Conservation (phyloP, 1,284 basidiomycete species). For the Cryptococcus sp. region DNA sequence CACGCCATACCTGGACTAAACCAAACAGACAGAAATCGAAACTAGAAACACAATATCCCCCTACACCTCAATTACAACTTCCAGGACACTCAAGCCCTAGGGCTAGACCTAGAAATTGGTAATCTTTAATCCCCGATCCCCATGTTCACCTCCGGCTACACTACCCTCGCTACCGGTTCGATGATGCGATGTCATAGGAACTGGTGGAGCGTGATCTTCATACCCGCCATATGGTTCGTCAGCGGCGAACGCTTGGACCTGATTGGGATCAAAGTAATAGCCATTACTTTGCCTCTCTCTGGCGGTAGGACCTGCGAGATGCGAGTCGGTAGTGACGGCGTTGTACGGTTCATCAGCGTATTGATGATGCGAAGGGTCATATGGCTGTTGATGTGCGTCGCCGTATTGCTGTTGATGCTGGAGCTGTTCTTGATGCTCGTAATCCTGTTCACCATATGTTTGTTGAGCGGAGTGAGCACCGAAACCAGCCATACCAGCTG, state of each 20-base stretch:
- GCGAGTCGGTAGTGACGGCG: no score
- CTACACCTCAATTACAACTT: no score
- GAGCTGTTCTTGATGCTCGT: neutral
- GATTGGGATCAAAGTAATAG: constrained; percentile 46
- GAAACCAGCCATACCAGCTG: constrained; percentile 32
- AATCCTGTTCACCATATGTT: constrained; percentile 7
- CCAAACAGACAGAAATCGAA: no score
- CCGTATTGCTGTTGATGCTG: neutral
- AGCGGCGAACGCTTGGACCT: constrained; percentile 28
- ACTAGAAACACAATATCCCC: no score
- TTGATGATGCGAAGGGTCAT: no score
- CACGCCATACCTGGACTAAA: no score
- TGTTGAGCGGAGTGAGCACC: constrained; percentile 25
- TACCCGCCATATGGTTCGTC: constrained; percentile 27
- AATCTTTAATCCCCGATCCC: constrained; percentile 17
- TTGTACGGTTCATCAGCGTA: no score
- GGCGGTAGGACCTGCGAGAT: no score
- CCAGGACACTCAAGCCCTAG: no score
- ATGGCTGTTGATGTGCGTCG: neutral
- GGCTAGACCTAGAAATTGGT: constrained; percentile 16
- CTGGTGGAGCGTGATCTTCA: constrained; percentile 9
- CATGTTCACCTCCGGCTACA: constrained; percentile 8
- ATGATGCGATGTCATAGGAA: constrained; percentile 7
- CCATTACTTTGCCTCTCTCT: constrained; percentile 5
- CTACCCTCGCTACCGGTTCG: constrained; percentile 20